Evolutionary conservation across 2,329 filamentous ascomycete genomes (phyloP).

Genomic region (Diplodia sapinea): DNA sequence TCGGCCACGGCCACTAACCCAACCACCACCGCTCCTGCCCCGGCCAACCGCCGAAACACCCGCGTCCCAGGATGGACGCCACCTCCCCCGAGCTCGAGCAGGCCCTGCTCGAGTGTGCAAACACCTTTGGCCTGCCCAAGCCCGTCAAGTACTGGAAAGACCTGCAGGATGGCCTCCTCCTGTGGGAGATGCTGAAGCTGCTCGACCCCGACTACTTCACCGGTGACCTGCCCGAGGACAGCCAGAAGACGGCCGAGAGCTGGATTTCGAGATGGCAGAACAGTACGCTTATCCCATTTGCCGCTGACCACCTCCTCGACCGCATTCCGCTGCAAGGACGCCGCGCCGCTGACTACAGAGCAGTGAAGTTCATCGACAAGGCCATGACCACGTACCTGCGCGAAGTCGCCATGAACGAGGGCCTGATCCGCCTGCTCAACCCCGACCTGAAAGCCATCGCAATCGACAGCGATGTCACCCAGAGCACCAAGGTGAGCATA

Average conservation of each 20-base stretch:
- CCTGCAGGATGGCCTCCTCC: slow-evolving; percentile 54
- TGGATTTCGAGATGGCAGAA: slow-evolving; percentile 62
- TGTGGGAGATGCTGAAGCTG: slow-evolving; percentile 56
- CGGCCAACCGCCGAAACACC: background rate
- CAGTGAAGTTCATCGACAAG: slow-evolving; percentile 56
- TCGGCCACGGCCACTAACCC: background rate
- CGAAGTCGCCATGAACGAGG: slow-evolving; percentile 51
- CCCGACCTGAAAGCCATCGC: slow-evolving; percentile 58
- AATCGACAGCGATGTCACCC: slow-evolving; percentile 43
- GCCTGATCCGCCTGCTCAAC: slow-evolving; percentile 41
- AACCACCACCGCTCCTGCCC: background rate
- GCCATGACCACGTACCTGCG: slow-evolving; percentile 56
- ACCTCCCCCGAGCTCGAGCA: slow-evolving; percentile 31
- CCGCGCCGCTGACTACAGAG: slow-evolving; percentile 27
- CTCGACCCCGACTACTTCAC: slow-evolving; percentile 57
- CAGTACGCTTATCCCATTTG: slow-evolving; percentile 33
- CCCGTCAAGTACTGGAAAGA: slow-evolving; percentile 49
- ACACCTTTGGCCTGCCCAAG: slow-evolving; percentile 51
- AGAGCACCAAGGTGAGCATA: slow-evolving; percentile 37
- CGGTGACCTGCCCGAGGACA: slow-evolving; percentile 54
- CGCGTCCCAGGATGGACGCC: slow-evolving; percentile 29
- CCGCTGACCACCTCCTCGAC: background rate
- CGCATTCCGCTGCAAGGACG: background rate
- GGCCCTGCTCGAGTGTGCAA: slow-evolving; percentile 34
- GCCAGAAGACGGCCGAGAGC: slow-evolving; percentile 51